Percentiles rank a stretch among this genome's conserved stretches.
These are phyloP conservation scores for Sugiyamaella grinbergsii DNA, from an alignment of 1,139 yeast species.

Conservation along the genomic window DNA sequence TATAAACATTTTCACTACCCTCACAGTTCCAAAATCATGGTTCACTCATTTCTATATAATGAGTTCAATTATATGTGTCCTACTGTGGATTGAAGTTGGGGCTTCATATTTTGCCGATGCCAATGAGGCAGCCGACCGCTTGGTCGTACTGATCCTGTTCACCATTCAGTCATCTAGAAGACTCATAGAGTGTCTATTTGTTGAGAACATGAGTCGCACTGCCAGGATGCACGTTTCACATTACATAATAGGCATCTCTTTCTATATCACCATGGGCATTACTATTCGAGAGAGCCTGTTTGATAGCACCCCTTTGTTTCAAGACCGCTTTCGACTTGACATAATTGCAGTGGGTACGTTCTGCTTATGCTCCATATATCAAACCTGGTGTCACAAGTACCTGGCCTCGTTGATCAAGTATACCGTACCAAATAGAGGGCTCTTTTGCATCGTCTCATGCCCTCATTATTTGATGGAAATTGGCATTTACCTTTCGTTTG, in stretches of 20 bases:
- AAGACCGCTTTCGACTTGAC: neutral
- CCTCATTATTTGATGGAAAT: constrained; percentile 86
- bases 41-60: constrained; percentile 50
- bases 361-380: constrained; percentile 54
- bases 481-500: constrained; percentile 51
- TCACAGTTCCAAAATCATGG: constrained; percentile 51
- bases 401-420: constrained; percentile 67
- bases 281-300: neutral
- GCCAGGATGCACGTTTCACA: constrained; percentile 70
- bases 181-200: constrained; percentile 56
- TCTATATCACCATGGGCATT: constrained; percentile 52
- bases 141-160: constrained; percentile 30
- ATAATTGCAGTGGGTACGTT: constrained; percentile 38
- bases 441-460: constrained; percentile 59
- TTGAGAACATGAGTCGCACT: constrained; percentile 50
- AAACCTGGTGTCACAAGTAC: constrained; percentile 59
- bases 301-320: neutral
- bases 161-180: constrained; percentile 67
- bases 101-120: constrained; percentile 21
- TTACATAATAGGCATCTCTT: constrained; percentile 70
- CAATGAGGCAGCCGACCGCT: constrained; percentile 13
- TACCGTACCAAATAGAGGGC: constrained; percentile 56
- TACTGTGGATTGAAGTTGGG: constrained; percentile 6
- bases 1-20: neutral
- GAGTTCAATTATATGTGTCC: constrained; percentile 26